Conservation (phyloP, 345 rosid species). For the Euclidium syriacum region DNA sequence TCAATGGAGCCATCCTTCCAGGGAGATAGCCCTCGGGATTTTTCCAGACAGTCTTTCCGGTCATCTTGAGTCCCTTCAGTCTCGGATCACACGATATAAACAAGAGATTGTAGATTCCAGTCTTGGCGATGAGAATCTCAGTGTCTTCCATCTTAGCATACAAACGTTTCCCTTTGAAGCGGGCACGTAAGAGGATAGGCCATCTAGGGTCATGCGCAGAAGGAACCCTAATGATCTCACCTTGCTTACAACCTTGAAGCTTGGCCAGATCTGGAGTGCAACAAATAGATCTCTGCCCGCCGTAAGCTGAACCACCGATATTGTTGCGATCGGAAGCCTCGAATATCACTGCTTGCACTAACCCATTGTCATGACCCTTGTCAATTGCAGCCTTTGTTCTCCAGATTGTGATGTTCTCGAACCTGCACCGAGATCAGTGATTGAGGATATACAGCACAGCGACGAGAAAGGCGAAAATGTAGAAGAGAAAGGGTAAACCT, state of each 20-base stretch:
- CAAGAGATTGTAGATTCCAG: conserved; percentile 93
- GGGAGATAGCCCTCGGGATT: conserved; percentile 91
- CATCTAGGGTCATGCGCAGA: conserved; percentile 61
- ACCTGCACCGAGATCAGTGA: conserved; percentile 38
- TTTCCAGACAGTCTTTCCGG: conserved; percentile 94
- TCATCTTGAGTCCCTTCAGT: conserved; percentile 69
- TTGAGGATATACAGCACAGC: not conserved
- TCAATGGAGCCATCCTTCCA: conserved; percentile 93
- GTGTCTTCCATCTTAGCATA: conserved; percentile 40
- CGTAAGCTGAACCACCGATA: conserved; percentile 98
- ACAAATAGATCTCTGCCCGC: conserved; percentile 95
- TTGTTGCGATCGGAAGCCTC: conserved; percentile 92
- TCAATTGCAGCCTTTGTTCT: conserved; percentile 45
- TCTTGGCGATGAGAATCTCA: conserved; percentile 47
- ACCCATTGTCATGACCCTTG: conserved; percentile 46
- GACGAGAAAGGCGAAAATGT: conserved; percentile 3
- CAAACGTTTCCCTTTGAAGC: conserved; percentile 48
- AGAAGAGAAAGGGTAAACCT: conserved; percentile 32
- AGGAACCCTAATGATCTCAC: conserved; percentile 84
- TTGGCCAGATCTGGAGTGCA: conserved; percentile 97
- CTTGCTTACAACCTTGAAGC: conserved; percentile 92
- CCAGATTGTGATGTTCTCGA: conserved; percentile 73
- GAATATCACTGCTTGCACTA: conserved; percentile 78
- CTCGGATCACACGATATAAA: conserved; percentile 85
- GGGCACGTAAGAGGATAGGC: conserved; percentile 67